Evolutionary conservation across 306 rosid genomes (phyloP).

Genomic region (Cajanus cajan): DNA sequence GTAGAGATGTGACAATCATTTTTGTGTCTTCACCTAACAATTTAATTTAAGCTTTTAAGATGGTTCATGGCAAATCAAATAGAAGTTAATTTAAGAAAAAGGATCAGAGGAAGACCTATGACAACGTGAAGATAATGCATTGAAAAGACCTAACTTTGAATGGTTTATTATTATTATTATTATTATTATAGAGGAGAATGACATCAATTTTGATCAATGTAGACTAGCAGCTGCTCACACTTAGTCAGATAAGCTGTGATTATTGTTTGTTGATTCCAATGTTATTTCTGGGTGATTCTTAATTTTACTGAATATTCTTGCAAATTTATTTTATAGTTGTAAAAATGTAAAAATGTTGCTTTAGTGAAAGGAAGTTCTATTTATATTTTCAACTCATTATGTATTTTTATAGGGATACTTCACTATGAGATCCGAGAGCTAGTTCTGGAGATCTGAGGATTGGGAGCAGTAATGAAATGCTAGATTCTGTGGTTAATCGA

Average conservation of each 20-base stretch:
- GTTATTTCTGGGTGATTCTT: background rate
- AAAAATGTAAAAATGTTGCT: background rate
- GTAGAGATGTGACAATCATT: background rate
- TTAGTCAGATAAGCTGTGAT: background rate
- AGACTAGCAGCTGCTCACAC: slow-evolving; percentile 1
- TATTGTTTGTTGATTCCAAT: background rate
- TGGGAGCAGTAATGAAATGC: slow-evolving; percentile 65
- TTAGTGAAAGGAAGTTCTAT: background rate
- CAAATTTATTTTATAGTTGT: slow-evolving; percentile 12
- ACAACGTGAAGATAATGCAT: background rate
- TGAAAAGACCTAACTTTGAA: background rate
- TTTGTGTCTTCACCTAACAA: background rate
- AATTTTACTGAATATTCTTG: background rate
- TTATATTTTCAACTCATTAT: slow-evolving; percentile 14
- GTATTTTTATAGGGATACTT: slow-evolving; percentile 60
- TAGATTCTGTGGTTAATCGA: slow-evolving; percentile 50
- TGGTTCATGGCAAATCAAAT: background rate
- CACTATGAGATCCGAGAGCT: slow-evolving; percentile 68
- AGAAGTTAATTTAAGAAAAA: background rate
- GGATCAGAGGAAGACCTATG: background rate
- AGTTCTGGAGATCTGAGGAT: slow-evolving; percentile 75
- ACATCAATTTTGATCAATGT: background rate
- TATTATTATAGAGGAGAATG: background rate
- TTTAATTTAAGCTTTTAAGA: background rate
- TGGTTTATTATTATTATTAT: background rate